Percentiles rank a stretch among this genome's conserved stretches.
phyloP scores from a whole-genome alignment of 2,329 filamentous ascomycete species.

The Annulohypoxylon truncatum region DNA sequence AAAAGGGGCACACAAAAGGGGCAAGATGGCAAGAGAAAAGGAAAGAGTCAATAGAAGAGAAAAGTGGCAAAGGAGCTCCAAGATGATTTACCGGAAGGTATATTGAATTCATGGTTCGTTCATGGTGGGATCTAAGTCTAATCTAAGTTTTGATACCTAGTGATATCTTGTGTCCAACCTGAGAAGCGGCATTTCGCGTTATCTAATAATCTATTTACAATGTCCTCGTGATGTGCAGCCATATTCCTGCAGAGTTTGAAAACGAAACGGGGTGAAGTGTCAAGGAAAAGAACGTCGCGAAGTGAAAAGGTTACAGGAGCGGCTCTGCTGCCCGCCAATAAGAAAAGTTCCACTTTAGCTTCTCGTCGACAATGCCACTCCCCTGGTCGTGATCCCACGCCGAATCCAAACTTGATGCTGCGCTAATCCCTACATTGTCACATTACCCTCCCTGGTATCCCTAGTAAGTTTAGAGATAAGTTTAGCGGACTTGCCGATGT shows the following conservation, averaged over 20 bases:
- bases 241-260: slow-evolving; percentile 24
- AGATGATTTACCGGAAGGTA: not conserved
- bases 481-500: slow-evolving; percentile 1
- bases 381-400: slow-evolving; percentile 31
- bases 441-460: not conserved
- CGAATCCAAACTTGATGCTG: slow-evolving; percentile 30
- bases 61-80: not conserved
- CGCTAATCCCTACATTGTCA: slow-evolving; percentile 3
- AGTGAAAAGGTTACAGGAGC: slow-evolving; percentile 32
- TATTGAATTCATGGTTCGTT: slow-evolving; percentile 27
- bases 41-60: not conserved
- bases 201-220: slow-evolving; percentile 38
- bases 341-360: slow-evolving; percentile 14
- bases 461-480: not conserved
- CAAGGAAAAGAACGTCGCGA: slow-evolving; percentile 32
- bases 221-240: slow-evolving; percentile 21
- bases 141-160: slow-evolving; percentile 39
- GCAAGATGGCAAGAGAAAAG: not conserved
- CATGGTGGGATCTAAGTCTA: slow-evolving; percentile 40
- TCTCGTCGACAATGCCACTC: slow-evolving; percentile 35
- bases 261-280: slow-evolving; percentile 21
- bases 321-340: slow-evolving; percentile 19
- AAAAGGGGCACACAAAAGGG: too few relatives aligned
- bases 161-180: slow-evolving; percentile 36
- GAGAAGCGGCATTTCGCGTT: slow-evolving; percentile 38